Evolutionary conservation across 768 basidiomycete species (phyloP).

Genomic region (Pisolithus albus): DNA sequence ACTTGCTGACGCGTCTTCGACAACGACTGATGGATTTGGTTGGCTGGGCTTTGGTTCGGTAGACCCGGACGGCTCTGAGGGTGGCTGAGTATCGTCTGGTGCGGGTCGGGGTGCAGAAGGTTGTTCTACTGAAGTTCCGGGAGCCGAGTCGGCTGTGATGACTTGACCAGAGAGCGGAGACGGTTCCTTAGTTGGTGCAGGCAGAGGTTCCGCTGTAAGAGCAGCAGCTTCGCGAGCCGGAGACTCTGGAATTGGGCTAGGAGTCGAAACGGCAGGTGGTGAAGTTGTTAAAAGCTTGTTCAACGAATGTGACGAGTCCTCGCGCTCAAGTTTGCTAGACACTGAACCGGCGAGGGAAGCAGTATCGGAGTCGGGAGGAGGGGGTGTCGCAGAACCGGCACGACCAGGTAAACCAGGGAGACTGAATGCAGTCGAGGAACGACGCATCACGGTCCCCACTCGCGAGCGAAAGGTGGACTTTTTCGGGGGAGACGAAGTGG

Average conservation of each 20-base stretch:
- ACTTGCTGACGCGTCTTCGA: slow-evolving; percentile 15
- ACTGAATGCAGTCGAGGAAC: slow-evolving; percentile 50
- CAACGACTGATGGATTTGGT: slow-evolving; percentile 5
- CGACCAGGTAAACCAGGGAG: slow-evolving; percentile 32
- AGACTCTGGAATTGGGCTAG: slow-evolving; percentile 67
- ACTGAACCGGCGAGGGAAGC: slow-evolving; percentile 20
- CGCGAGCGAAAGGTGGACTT: slow-evolving; percentile 47
- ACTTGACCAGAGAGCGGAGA: slow-evolving; percentile 38
- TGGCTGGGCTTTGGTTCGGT: slow-evolving; percentile 3
- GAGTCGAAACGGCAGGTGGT: slow-evolving; percentile 27
- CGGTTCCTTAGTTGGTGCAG: slow-evolving; percentile 25
- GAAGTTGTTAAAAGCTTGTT: slow-evolving; percentile 30
- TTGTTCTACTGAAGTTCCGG: slow-evolving; percentile 15
- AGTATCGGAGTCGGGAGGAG: slow-evolving; percentile 23
- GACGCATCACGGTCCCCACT: slow-evolving; percentile 53
- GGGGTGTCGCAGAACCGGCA: slow-evolving; percentile 17
- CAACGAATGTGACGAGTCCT: slow-evolving; percentile 24
- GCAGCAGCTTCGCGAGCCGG: slow-evolving; percentile 53
- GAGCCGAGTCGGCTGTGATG: slow-evolving; percentile 11
- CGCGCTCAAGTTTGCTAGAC: slow-evolving; percentile 24
- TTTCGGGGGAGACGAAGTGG: slow-evolving; percentile 28
- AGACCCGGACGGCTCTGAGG: not conserved
- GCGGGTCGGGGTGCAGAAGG: slow-evolving; percentile 11
- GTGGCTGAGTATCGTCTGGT: slow-evolving; percentile 8
- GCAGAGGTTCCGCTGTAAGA: slow-evolving; percentile 23